Evolutionary conservation across 1,284 basidiomycete species (phyloP).

Genomic region (Moesziomyces antarcticus): DNA sequence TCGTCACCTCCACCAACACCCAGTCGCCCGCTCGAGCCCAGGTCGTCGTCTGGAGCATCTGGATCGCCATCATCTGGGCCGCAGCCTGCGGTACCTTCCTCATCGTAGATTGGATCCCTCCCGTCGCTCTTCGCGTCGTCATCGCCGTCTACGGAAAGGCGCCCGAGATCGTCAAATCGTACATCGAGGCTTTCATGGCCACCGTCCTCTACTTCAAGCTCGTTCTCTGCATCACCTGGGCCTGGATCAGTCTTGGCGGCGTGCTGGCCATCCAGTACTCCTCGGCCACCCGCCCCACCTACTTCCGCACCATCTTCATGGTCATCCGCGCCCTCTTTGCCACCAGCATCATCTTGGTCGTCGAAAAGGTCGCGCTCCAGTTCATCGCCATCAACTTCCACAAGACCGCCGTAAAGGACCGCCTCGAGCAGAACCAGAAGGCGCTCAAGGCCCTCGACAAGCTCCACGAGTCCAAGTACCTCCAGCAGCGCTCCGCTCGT

Average conservation of each 20-base stretch:
- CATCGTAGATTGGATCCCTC: constrained; percentile 57
- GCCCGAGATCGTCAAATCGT: constrained; percentile 58
- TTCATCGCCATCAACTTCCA: constrained; percentile 65
- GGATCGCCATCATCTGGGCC: constrained; percentile 65
- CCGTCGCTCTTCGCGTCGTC: constrained; percentile 47
- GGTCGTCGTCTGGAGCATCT: constrained; percentile 61
- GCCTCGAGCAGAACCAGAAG: constrained; percentile 59
- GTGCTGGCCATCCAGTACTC: constrained; percentile 48
- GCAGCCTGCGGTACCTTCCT: constrained; percentile 60
- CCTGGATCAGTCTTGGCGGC: constrained; percentile 65
- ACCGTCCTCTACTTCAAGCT: constrained; percentile 59
- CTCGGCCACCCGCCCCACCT: constrained; percentile 33
- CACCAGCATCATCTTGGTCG: constrained; percentile 55
- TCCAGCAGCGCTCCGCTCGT: constrained; percentile 36
- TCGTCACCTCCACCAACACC: constrained; percentile 49
- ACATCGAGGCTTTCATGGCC: constrained; percentile 59
- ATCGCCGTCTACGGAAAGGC: constrained; percentile 60
- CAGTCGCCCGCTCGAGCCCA: constrained; percentile 37
- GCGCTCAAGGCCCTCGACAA: constrained; percentile 61
- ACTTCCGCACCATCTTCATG: constrained; percentile 54
- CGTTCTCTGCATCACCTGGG: constrained; percentile 64
- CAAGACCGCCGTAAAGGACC: constrained; percentile 62
- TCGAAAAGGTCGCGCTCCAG: constrained; percentile 58
- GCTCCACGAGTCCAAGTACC: constrained; percentile 62
- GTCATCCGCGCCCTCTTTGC: constrained; percentile 59